Evolutionary conservation across 1,284 basidiomycete genomes (phyloP).

Genomic region (Trametes hirsuta): DNA sequence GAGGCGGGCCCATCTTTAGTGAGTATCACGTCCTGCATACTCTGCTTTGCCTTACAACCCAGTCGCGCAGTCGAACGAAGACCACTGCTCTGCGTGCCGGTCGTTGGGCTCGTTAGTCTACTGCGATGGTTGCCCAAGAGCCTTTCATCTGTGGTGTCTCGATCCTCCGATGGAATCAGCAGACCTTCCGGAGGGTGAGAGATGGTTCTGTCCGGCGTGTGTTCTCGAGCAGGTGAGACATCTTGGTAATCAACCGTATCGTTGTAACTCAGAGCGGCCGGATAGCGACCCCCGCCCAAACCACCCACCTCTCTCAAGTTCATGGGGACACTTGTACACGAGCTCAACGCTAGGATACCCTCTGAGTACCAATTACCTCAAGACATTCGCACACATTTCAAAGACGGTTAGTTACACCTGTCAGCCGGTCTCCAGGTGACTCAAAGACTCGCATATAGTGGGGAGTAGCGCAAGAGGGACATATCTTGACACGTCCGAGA

Average conservation of each 20-base stretch:
- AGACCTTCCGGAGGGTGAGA: slow-evolving; percentile 84
- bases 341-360: slow-evolving; percentile 67
- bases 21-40: slow-evolving; percentile 15
- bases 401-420: slow-evolving; percentile 63
- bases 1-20: slow-evolving; percentile 34
- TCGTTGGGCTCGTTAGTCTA: slow-evolving; percentile 84
- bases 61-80: slow-evolving; percentile 77
- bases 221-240: slow-evolving; percentile 62
- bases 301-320: slow-evolving; percentile 56
- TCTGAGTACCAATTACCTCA: slow-evolving; percentile 89
- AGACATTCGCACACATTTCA: slow-evolving; percentile 86
- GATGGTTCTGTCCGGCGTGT: slow-evolving; percentile 93
- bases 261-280: slow-evolving; percentile 11
- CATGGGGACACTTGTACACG: slow-evolving; percentile 70
- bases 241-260: slow-evolving; percentile 9
- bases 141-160: slow-evolving; percentile 96
- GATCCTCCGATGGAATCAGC: slow-evolving; percentile 91
- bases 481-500: slow-evolving; percentile 78
- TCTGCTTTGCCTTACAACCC: background rate
- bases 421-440: slow-evolving; percentile 16
- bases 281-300: slow-evolving; percentile 67
- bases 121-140: slow-evolving; percentile 95
- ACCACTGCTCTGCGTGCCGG: slow-evolving; percentile 92
- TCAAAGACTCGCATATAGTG: slow-evolving; percentile 49
- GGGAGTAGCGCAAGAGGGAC: slow-evolving; percentile 72